A percentile compares a stretch with the other conserved stretches of the same genome.
Conservation (phyloP, 768 basidiomycete genomes). For the Lactifluus subvellereus region DNA sequence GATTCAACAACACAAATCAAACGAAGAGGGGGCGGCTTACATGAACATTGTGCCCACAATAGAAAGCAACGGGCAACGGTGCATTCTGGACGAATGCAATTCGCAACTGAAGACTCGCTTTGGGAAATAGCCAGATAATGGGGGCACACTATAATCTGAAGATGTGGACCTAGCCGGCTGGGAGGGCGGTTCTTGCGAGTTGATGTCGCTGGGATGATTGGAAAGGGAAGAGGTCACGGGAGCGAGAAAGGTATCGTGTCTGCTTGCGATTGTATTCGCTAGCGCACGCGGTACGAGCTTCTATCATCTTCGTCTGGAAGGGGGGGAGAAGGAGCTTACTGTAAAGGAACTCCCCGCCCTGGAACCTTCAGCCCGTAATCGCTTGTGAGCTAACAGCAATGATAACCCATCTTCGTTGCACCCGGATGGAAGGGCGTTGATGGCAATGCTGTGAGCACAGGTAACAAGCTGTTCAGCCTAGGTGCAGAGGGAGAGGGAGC, state of each 20-base stretch:
- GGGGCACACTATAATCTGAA: not conserved
- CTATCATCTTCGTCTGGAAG: constrained; percentile 11
- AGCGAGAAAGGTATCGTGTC: constrained; percentile 16
- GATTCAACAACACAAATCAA: not conserved
- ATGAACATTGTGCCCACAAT: constrained; percentile 89
- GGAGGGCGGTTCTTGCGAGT: not conserved
- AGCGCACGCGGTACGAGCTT: constrained; percentile 7
- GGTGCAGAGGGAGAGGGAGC: constrained; percentile 1
- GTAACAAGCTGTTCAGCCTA: constrained; percentile 8
- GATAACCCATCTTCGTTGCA: constrained; percentile 11
- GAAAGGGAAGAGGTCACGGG: constrained; percentile 21
- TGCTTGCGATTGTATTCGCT: constrained; percentile 5
- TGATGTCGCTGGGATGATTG: constrained; percentile 1
- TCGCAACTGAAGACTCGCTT: constrained; percentile 59
- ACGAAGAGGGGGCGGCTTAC: constrained; percentile 37
- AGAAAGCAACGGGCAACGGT: constrained; percentile 78
- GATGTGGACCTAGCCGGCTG: not conserved
- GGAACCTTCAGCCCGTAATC: constrained; percentile 19
- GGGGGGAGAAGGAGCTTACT: constrained; percentile 2
- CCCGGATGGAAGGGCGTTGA: constrained; percentile 1
- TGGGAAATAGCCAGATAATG: constrained; percentile 65
- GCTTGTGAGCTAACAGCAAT: constrained; percentile 16
- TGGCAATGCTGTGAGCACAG: constrained; percentile 3
- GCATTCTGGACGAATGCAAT: constrained; percentile 61
- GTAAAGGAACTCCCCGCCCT: constrained; percentile 15